Evolutionary conservation across 148 eudicot genomes (phyloP), one percentile per base, ranked within the genome.

Genomic region (Camellia japonica): DNA sequence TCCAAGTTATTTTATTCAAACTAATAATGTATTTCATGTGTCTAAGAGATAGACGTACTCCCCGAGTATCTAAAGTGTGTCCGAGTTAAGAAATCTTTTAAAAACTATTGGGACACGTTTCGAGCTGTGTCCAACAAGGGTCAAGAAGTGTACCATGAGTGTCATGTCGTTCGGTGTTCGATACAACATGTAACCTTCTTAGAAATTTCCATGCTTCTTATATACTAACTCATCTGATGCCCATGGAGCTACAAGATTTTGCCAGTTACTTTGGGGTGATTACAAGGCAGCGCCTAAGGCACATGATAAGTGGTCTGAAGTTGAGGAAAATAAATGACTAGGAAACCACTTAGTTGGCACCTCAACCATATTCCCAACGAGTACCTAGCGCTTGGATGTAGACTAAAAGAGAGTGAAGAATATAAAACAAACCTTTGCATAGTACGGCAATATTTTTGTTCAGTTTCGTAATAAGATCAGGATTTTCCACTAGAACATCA

Each of bases 401-500:
- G 7, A 51, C 41, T 20, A 20, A 61, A 71, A 20, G 19, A 62
- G 44, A 72, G n/a, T 13, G 46, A 51, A 46, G 67, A 6, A 30
- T 30, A 30, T 8, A 46, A 74, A 73, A 79, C 85, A 83, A 81
- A 95, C 99, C 99, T 87, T 90, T 84, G 85, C 84, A 82, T 74
- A 96, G 75, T 46, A 86, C 16, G 8, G 92, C 87, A 78, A 90
- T 80, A 80, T 92, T 96, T 52, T 92, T 84, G 85, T 85, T 92
- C 80, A 96, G 76, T 78, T 86, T 92, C 9, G 84, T 76, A 55
- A 90, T 87, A 78, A 92, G 81, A 41, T 84, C 65, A 64, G 99
- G 95, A 80, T 90, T 91, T 81, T 93, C 91, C 83, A 92, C 98
- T 76, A 96, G 79, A 70, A 96, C 86, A 86, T 92, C 94, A 82